A percentile compares a stretch with the other conserved stretches of the same genome.
phyloP scores from a whole-genome alignment of 2,329 filamentous ascomycete genomes.

The Fusarium chuoi region DNA sequence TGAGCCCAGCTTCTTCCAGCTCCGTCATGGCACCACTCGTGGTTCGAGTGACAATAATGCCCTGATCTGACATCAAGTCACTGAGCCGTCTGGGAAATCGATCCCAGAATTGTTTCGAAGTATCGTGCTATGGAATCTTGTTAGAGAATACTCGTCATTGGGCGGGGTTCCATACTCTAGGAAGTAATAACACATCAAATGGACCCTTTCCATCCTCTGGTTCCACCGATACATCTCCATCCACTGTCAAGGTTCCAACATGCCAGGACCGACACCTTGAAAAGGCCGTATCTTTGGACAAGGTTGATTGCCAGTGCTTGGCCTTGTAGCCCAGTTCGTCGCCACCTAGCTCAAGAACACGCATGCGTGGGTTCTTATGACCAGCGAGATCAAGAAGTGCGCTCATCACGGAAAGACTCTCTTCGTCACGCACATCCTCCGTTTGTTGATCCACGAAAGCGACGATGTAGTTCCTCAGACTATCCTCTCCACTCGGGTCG shows the following conservation, averaged over 20 bases:
- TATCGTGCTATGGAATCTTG: neutral
- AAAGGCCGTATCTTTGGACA: neutral
- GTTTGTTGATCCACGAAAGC: neutral
- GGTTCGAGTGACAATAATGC: neutral
- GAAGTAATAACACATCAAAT: neutral
- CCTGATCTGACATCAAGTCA: fast-evolving
- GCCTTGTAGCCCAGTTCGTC: neutral
- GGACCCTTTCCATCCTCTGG: no score
- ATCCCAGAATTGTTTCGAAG: neutral
- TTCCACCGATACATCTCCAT: neutral
- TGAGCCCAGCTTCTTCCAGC: fast-evolving
- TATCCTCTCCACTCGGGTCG: fast-evolving
- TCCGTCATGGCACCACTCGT: fast-evolving
- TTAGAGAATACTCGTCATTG: neutral
- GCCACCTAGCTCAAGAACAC: neutral
- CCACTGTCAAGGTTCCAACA: neutral
- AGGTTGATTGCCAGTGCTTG: neutral
- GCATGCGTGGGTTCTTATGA: neutral
- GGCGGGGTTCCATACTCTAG: neutral
- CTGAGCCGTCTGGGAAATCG: fast-evolving
- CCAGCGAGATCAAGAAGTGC: neutral
- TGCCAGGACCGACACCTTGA: neutral
- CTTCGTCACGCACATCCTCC: neutral
- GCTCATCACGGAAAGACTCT: neutral
- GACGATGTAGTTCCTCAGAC: fast-evolving